Evolutionary conservation across 192 early-diverging fungal genomes (phyloP).

Genomic region (Gryganskiella cystojenkinii): DNA sequence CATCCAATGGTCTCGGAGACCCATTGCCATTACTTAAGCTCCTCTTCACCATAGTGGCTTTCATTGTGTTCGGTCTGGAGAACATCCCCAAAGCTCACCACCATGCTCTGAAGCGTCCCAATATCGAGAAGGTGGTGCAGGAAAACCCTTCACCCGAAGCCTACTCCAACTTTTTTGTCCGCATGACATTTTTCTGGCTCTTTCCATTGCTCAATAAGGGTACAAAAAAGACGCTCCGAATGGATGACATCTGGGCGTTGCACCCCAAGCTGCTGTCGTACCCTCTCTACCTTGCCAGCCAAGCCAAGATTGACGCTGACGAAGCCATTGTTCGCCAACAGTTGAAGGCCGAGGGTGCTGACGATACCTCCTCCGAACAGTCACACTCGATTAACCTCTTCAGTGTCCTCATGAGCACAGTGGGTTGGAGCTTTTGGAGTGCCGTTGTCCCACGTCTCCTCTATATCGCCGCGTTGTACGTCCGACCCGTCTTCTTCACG

Average conservation of each 20-base stretch:
- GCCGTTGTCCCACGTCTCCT: slow-evolving; percentile 12
- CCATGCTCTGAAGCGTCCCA: neutral
- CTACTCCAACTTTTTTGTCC: slow-evolving; percentile 75
- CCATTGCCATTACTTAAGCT: slow-evolving; percentile 16
- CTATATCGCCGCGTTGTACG: slow-evolving; percentile 32
- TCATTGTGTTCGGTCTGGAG: slow-evolving; percentile 15
- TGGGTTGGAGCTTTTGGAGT: slow-evolving; percentile 10
- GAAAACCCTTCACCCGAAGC: slow-evolving; percentile 63
- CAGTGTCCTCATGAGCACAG: slow-evolving; percentile 5
- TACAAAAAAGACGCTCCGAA: slow-evolving; percentile 64
- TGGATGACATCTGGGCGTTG: slow-evolving; percentile 71
- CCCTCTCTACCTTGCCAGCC: neutral
- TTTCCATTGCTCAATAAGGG: slow-evolving; percentile 74
- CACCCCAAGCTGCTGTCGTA: slow-evolving; percentile 5
- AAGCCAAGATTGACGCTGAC: neutral
- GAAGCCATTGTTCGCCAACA: slow-evolving; percentile 3
- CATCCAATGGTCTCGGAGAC: slow-evolving; percentile 12
- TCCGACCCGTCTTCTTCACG: slow-evolving; percentile 70
- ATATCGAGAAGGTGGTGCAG: neutral
- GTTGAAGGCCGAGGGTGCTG: neutral
- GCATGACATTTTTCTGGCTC: slow-evolving; percentile 81
- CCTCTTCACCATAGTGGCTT: slow-evolving; percentile 20
- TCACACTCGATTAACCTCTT: neutral
- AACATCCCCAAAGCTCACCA: slow-evolving; percentile 11
- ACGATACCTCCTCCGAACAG: neutral